Conservation (phyloP, 768 basidiomycete genomes). For the Ramaria sp. region DNA sequence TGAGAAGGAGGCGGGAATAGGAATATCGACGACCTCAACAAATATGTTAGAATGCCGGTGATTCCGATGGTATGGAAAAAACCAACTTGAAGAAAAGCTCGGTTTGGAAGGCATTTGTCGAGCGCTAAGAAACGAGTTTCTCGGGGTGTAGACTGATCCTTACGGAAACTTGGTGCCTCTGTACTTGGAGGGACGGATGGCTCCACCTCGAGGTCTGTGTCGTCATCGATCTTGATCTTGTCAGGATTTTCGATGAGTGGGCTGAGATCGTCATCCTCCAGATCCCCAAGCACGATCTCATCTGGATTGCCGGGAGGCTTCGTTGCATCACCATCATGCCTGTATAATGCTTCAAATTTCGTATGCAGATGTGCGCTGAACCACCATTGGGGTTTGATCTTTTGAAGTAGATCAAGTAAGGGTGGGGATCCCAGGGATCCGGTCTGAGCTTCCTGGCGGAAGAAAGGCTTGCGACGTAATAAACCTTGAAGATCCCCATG, state of each 20-base stretch:
- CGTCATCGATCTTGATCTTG: conserved; percentile 20
- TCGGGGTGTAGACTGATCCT: conserved; percentile 6
- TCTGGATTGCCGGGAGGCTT: conserved; percentile 31
- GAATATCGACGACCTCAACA: conserved; percentile 62
- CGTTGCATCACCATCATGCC: conserved; percentile 12
- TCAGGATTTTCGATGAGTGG: conserved; percentile 18
- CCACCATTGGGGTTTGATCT: conserved; percentile 77
- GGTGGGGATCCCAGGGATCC: conserved; percentile 82
- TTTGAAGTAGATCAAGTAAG: conserved; percentile 62
- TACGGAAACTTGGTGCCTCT: conserved; percentile 9
- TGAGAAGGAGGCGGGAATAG: conserved; percentile 14
- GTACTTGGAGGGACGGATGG: conserved; percentile 17
- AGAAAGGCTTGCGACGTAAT: conserved; percentile 67
- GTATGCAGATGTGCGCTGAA: conserved; percentile 88
- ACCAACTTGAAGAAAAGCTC: conserved; percentile 72
- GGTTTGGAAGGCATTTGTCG: conserved; percentile 71
- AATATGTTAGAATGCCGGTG: too few relatives aligned
- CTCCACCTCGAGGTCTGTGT: conserved; percentile 14
- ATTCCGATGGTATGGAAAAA: too few relatives aligned
- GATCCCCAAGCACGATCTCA: conserved; percentile 37
- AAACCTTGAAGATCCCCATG: conserved; percentile 62
- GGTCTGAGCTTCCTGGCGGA: conserved; percentile 54
- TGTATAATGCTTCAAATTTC: conserved; percentile 59
- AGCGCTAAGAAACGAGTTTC: conserved; percentile 79
- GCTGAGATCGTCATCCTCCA: conserved; percentile 32